A percentile compares a stretch with the other conserved stretches of the same genome.
phyloP scores from a whole-genome alignment of 2,329 filamentous ascomycete genomes.

The Botrytis hyacinthi region DNA sequence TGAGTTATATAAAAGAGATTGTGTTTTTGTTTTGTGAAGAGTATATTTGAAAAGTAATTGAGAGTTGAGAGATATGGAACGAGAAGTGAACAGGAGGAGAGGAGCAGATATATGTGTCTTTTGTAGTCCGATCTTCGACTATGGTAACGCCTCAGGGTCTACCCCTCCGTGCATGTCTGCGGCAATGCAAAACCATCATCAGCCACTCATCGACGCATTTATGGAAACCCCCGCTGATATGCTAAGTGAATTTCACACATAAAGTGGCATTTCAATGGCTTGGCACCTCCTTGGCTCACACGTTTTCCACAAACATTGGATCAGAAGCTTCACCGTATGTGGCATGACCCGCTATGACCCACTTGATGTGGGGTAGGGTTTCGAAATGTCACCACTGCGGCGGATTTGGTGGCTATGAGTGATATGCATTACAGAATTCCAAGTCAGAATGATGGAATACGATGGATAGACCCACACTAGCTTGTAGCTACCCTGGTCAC shows the following conservation, averaged over 20 bases:
- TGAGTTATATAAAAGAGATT: slow-evolving; percentile 42
- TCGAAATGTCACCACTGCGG: slow-evolving; percentile 5
- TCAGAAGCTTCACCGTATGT: slow-evolving; percentile 10
- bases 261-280: neutral
- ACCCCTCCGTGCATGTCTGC: slow-evolving; percentile 8
- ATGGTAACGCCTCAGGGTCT: slow-evolving; percentile 6
- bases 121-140: neutral
- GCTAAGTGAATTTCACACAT: neutral
- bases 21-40: neutral
- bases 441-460: neutral
- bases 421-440: slow-evolving; percentile 6
- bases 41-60: neutral
- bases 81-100: neutral
- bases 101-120: slow-evolving; percentile 8
- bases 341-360: neutral
- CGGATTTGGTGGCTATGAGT: slow-evolving; percentile 1
- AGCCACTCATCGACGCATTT: slow-evolving; percentile 8
- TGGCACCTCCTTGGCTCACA: slow-evolving; percentile 17
- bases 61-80: neutral
- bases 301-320: slow-evolving; percentile 14
- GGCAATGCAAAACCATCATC: neutral
- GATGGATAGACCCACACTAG: slow-evolving; percentile 1
- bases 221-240: slow-evolving; percentile 4
- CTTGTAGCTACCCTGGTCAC: slow-evolving; percentile 7
- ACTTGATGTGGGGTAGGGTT: slow-evolving; percentile 1